phyloP scores from a whole-genome alignment of 257 asterid species.

The Euphrasia confusa region DNA sequence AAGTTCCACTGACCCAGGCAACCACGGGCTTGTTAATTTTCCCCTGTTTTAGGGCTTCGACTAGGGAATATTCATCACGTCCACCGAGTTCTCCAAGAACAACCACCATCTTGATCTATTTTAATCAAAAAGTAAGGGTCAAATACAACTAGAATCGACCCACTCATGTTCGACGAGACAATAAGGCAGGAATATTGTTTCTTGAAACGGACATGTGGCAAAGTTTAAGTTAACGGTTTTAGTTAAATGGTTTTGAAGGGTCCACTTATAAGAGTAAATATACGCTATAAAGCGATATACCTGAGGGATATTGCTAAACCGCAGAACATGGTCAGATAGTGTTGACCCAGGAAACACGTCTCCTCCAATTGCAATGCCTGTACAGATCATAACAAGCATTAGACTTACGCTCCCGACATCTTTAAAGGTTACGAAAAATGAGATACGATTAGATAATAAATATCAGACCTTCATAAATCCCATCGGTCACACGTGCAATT shows the following conservation, averaged over 20 bases:
- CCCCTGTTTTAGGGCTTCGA: constrained; percentile 95
- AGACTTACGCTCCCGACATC: constrained; percentile 16
- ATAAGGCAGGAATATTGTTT: constrained; percentile 11
- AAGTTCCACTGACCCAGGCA: constrained; percentile 99
- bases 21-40: constrained; percentile 90
- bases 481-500: constrained; percentile 96
- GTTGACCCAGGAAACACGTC: constrained; percentile 99
- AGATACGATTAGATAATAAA: constrained; percentile 7
- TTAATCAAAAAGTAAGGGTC: constrained; percentile 22
- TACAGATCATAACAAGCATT: constrained; percentile 20
- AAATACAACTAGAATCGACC: constrained; percentile 17
- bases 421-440: constrained; percentile 9
- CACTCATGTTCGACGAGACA: background rate
- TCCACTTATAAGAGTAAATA: constrained; percentile 9
- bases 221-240: constrained; percentile 5
- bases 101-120: constrained; percentile 83
- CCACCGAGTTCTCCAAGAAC: constrained; percentile 99
- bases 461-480: constrained; percentile 87
- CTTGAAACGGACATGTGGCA: constrained; percentile 18
- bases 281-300: constrained; percentile 32
- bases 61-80: constrained; percentile 94
- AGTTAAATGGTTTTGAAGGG: background rate
- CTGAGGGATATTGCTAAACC: constrained; percentile 98
- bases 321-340: constrained; percentile 95
- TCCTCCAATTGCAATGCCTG: constrained; percentile 99